These are phyloP conservation scores for Yamadazyma epiphylla DNA, from an alignment of 1,139 yeast genomes.

Conservation along the genomic window DNA sequence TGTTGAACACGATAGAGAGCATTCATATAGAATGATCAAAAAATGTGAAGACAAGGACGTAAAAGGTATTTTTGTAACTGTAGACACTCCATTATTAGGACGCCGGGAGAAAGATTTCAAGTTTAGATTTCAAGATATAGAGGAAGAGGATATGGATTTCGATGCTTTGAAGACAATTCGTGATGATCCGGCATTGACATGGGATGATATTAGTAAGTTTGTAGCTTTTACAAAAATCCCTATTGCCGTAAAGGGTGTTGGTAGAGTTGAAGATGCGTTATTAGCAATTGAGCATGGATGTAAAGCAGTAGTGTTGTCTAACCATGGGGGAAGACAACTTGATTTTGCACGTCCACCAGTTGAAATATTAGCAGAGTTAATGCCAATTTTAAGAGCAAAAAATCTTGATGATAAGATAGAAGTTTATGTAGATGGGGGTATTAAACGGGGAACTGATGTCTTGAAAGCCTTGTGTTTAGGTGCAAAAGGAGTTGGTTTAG, in stretches of 20 bases:
- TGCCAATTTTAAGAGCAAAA: conserved; percentile 33
- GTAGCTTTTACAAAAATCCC: conserved; percentile 22
- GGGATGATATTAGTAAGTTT: conserved; percentile 19
- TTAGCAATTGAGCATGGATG: conserved; percentile 43
- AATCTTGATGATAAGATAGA: conserved; percentile 35
- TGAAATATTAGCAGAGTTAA: conserved; percentile 45
- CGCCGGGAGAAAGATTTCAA: conserved; percentile 23
- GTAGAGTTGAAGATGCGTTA: conserved; percentile 47
- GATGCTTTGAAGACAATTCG: conserved; percentile 9
- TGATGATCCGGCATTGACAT: conserved; percentile 13
- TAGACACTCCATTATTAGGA: conserved; percentile 23
- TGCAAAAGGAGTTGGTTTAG: conserved; percentile 54
- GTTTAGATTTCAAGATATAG: conserved; percentile 12
- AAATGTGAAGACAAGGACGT: conserved; percentile 18
- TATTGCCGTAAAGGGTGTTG: conserved; percentile 49
- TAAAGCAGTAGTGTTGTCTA: conserved; percentile 49
- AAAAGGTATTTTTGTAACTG: conserved; percentile 26
- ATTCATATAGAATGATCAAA: conserved; percentile 16
- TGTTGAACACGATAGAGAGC: conserved; percentile 32
- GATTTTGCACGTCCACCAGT: conserved; percentile 48
- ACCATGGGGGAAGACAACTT: conserved; percentile 56
- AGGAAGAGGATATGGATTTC: conserved; percentile 8
- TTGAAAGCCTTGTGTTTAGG: conserved; percentile 54
- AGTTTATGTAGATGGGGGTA: conserved; percentile 53
- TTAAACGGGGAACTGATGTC: conserved; percentile 51